These are phyloP conservation scores for Calendula officinalis DNA, from an alignment of 129 eudicot genomes.

Conservation along the genomic window DNA sequence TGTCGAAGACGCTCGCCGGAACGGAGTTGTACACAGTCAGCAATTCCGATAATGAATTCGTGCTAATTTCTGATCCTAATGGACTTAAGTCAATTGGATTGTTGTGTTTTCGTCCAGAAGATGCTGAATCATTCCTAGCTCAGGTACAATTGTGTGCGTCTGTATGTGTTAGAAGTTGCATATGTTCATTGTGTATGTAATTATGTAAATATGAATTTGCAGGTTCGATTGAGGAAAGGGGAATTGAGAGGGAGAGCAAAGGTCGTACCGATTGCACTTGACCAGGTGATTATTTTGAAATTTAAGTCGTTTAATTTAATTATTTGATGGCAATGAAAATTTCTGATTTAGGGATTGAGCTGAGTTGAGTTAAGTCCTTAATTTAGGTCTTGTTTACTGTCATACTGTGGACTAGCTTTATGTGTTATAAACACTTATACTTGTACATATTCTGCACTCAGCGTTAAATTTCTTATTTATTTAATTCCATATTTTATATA, in stretches of 20 bases:
- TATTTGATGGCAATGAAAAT: not conserved
- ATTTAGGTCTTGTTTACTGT: not conserved
- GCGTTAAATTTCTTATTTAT: slow-evolving; percentile 2
- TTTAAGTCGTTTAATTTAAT: not conserved
- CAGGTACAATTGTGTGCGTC: slow-evolving; percentile 45
- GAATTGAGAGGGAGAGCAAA: slow-evolving; percentile 63
- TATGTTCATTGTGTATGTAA: not conserved
- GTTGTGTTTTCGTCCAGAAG: slow-evolving; percentile 89
- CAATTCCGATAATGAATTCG: slow-evolving; percentile 83
- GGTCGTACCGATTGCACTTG: slow-evolving; percentile 90
- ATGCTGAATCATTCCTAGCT: slow-evolving; percentile 87
- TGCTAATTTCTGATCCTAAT: slow-evolving; percentile 74
- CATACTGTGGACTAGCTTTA: too few species aligned
- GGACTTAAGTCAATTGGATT: slow-evolving; percentile 79
- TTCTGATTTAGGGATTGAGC: not conserved
- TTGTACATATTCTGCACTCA: too few species aligned
- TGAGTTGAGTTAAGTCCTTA: not conserved
- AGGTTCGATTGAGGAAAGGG: slow-evolving; percentile 74
- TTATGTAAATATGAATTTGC: slow-evolving; percentile 17
- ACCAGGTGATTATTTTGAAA: slow-evolving; percentile 54
- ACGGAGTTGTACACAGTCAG: slow-evolving; percentile 85
- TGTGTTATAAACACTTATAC: too few species aligned
- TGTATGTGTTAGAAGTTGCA: not conserved
- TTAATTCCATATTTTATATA: not conserved
- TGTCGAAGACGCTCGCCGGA: slow-evolving; percentile 75